Percentiles rank a stretch among this genome's conserved stretches.
These are phyloP conservation scores for Sutorius eximius DNA, from an alignment of 1,284 basidiomycete species.

Conservation along the genomic window DNA sequence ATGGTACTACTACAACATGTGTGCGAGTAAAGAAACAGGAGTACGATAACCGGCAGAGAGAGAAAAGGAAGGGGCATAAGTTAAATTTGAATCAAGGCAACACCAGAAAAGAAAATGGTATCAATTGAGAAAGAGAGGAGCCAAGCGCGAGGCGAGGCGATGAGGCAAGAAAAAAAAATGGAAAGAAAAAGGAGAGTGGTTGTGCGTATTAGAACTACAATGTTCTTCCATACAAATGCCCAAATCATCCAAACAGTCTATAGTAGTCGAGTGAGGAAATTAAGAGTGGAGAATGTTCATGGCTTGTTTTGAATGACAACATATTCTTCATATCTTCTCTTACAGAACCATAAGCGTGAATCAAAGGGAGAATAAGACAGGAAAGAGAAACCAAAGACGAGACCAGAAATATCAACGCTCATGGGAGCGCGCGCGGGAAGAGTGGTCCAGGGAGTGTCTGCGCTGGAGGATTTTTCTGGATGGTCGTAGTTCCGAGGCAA, in stretches of 20 bases:
- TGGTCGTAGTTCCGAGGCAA: slow-evolving; percentile 42
- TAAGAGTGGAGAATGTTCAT: slow-evolving; percentile 12
- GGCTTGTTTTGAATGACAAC: slow-evolving; percentile 7
- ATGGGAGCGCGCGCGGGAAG: slow-evolving; percentile 22
- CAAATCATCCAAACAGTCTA: slow-evolving; percentile 24
- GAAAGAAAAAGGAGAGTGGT: slow-evolving; percentile 20
- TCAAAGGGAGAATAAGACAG: slow-evolving; percentile 3
- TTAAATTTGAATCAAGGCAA: slow-evolving; percentile 15
- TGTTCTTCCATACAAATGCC: slow-evolving; percentile 13
- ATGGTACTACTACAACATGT: slow-evolving; percentile 32
- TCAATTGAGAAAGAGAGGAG: background rate
- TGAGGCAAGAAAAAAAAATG: background rate
- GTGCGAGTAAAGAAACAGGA: slow-evolving; percentile 11
- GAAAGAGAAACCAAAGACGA: background rate
- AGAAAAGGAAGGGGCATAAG: slow-evolving; percentile 18
- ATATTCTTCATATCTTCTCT: slow-evolving; percentile 9
- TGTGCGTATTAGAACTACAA: slow-evolving; percentile 29
- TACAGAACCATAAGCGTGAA: slow-evolving; percentile 4
- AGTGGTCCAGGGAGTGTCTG: slow-evolving; percentile 45
- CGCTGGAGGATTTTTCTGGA: slow-evolving; percentile 37
- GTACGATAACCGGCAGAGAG: slow-evolving; percentile 1
- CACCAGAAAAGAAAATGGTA: slow-evolving; percentile 7
- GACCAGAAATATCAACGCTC: slow-evolving; percentile 17
- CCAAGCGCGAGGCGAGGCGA: background rate
- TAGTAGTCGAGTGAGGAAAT: slow-evolving; percentile 4